Base-by-base conservation (phyloP, 306 rosid genomes). In the Rosa rugosa region DNA sequence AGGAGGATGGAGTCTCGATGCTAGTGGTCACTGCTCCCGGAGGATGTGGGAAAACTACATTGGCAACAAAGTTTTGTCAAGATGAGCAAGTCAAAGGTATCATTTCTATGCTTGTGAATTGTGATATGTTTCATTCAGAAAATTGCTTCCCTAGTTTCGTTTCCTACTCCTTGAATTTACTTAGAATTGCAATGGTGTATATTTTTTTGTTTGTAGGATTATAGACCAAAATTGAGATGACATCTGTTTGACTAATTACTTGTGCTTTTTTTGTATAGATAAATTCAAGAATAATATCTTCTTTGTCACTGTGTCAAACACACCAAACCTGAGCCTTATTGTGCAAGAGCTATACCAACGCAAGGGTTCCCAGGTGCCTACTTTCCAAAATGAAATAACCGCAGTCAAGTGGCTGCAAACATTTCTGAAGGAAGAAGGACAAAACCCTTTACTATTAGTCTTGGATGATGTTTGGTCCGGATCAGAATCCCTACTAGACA, bases 381-480 rank as follows among this genome's bases (percentile, higher is more conserved):
- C 79, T 46, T 79, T 86, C 76, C 90, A 79, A 79, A 72, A 67
- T 9, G 87, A 80, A 6, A 85, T 80, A 72, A 87, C 80, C 7
- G 73, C 75, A 2, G 18, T 63, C 50, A 13, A 82, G 69, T 82
- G 83, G 53, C 75, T 89, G 80, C 86, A 77, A 78, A 8, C 66
- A 59, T 81, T 85, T 81, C 59, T 91, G 13, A 84, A 76, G 67
- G 57, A 59, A 23, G 50, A 77, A 71, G 71, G 75, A 69, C 22
- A 20, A 20, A 72, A 62, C 36, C 90, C 91, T 49, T 41, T 83
- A 5, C 20, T 92, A 75, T 73, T 90, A 81, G 90, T 92, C 34
- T 49, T 92, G 22, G 97, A 92, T 47, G 90, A 88, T 81, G 91
- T 92, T 77, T 84, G 86, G 90, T 54, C 71, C 0, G 82, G 79